These are phyloP conservation scores for Aspergillus texensis DNA, from an alignment of 2,329 filamentous ascomycete genomes.

Conservation along the genomic window DNA sequence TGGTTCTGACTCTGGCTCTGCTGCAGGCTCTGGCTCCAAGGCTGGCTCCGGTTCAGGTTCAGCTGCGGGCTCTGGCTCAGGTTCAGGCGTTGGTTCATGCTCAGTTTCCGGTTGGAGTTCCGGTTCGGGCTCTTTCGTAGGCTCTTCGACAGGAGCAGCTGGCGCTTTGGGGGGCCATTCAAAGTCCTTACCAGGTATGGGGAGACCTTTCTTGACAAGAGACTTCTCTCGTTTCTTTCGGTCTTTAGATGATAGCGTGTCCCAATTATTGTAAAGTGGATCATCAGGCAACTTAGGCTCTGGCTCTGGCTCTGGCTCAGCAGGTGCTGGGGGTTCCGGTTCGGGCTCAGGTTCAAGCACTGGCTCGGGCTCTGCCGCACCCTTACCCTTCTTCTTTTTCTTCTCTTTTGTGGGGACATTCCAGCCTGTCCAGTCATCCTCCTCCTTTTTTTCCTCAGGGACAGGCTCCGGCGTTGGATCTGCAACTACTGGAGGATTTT, in stretches of 20 bases:
- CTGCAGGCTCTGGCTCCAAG: conserved; percentile 28
- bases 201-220: conserved; percentile 20
- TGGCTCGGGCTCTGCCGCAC: conserved; percentile 21
- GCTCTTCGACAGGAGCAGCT: conserved; percentile 3
- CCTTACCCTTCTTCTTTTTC: conserved; percentile 34
- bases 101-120: conserved; percentile 19
- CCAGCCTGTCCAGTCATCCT: conserved; percentile 33
- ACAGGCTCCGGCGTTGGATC: conserved; percentile 23
- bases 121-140: conserved; percentile 18
- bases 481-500: conserved; percentile 21
- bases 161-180: conserved; percentile 20
- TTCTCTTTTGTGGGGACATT: conserved; percentile 30
- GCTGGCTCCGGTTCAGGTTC: conserved; percentile 31
- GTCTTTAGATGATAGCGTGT: conserved; percentile 20
- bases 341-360: conserved; percentile 13
- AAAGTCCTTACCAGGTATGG: conserved; percentile 31
- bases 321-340: conserved; percentile 29
- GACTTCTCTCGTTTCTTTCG: conserved; percentile 24
- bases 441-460: conserved; percentile 26
- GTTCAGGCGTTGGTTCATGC: neutral
- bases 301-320: conserved; percentile 35
- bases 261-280: conserved; percentile 24
- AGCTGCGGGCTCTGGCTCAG: conserved; percentile 15
- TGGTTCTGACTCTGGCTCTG: conserved; percentile 32
- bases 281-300: conserved; percentile 25